Evolutionary conservation across 2,329 filamentous ascomycete genomes (phyloP).

Genomic region (Microcera coccophila): DNA sequence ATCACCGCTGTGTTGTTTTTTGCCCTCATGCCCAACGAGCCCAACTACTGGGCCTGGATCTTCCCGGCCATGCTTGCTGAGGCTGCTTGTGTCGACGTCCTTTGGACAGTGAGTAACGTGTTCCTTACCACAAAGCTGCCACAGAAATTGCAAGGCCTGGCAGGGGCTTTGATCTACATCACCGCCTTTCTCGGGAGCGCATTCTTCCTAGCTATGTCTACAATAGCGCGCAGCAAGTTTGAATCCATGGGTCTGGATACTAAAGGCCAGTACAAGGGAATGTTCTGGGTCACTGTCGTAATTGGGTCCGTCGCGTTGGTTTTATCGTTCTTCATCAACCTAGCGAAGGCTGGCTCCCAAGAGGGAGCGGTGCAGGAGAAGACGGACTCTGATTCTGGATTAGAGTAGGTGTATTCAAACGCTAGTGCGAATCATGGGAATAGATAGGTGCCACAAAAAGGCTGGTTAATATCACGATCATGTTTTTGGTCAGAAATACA

Average conservation of each 20-base stretch:
- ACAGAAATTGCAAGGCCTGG: constrained; percentile 56
- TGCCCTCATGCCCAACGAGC: constrained; percentile 49
- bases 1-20: constrained; percentile 51
- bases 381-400: constrained; percentile 8
- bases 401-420: constrained; percentile 1
- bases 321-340: constrained; percentile 31
- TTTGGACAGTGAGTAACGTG: constrained; percentile 61
- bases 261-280: constrained; percentile 53
- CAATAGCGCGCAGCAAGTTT: constrained; percentile 44
- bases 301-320: constrained; percentile 46
- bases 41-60: constrained; percentile 59
- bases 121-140: constrained; percentile 63
- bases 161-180: constrained; percentile 59
- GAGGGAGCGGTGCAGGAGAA: constrained; percentile 18
- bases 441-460: no score
- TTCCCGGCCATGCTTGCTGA: constrained; percentile 57
- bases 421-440: no score
- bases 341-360: constrained; percentile 24
- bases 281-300: constrained; percentile 58
- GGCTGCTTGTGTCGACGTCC: constrained; percentile 62
- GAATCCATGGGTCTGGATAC: constrained; percentile 39
- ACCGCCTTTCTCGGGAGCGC: constrained; percentile 60
- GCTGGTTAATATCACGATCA: no score
- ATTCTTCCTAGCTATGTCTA: constrained; percentile 58
- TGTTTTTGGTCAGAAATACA: no score